Evolutionary conservation across 129 eudicot species (phyloP).

Genomic region (Helianthus tuberosus): DNA sequence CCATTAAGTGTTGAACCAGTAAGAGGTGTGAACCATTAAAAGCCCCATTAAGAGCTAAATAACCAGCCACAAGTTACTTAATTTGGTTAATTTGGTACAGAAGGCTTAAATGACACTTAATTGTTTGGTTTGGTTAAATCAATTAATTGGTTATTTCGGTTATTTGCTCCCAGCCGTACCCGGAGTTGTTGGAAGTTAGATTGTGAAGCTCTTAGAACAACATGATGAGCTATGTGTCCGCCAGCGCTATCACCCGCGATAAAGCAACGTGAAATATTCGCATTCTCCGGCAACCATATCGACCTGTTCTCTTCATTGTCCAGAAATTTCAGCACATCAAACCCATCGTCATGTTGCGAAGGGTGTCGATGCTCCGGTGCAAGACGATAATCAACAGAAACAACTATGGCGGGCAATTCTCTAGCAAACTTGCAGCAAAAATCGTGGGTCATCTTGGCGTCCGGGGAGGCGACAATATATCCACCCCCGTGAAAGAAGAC

Average conservation of each 20-base stretch:
- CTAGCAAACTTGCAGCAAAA: constrained; percentile 25
- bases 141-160: too few species aligned
- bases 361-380: constrained; percentile 43
- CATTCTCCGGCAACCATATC: constrained; percentile 26
- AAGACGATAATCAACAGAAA: constrained; percentile 30
- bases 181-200: constrained; percentile 24
- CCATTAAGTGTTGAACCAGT: too few species aligned
- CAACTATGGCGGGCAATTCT: constrained; percentile 17
- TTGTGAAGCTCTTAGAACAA: too few species aligned
- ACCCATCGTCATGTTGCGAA: constrained; percentile 34
- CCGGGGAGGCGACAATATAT: constrained; percentile 13
- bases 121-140: too few species aligned
- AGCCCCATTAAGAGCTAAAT: too few species aligned
- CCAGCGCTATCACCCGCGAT: constrained; percentile 48
- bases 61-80: too few species aligned
- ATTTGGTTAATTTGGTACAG: too few species aligned
- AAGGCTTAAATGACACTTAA: too few species aligned
- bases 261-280: constrained; percentile 36
- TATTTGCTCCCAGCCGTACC: constrained; percentile 4
- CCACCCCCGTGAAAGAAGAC: background rate
- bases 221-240: constrained; percentile 27
- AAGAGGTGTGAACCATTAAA: too few species aligned
- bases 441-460: constrained; percentile 3
- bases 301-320: constrained; percentile 20
- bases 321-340: constrained; percentile 38